Evolutionary conservation across 2,329 filamentous ascomycete species (phyloP).

Genomic region (Fusarium beomiforme): DNA sequence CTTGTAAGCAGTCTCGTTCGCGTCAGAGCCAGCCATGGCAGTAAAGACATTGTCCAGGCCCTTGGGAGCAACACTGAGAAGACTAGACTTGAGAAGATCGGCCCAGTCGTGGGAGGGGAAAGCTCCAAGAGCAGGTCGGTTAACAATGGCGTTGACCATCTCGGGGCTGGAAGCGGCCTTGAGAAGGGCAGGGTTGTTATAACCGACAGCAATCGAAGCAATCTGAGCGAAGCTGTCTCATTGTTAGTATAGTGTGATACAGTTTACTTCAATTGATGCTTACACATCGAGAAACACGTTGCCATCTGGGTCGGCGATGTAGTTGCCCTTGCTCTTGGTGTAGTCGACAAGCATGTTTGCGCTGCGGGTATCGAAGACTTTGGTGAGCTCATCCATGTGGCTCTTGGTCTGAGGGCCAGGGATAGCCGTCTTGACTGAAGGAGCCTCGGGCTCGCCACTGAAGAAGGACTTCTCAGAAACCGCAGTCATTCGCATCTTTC

Average conservation of each 20-base stretch:
- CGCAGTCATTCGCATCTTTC: constrained; percentile 40
- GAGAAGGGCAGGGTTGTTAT: constrained; percentile 85
- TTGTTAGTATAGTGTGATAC: constrained; percentile 1
- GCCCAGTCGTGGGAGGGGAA: constrained; percentile 90
- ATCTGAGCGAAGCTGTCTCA: constrained; percentile 83
- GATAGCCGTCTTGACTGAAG: constrained; percentile 68
- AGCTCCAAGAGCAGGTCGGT: constrained; percentile 89
- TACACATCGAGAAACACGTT: constrained; percentile 79
- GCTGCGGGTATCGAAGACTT: constrained; percentile 86
- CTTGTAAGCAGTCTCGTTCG: constrained; percentile 95
- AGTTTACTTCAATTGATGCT: constrained; percentile 41
- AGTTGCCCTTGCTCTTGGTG: constrained; percentile 80
- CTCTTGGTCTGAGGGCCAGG: constrained; percentile 80
- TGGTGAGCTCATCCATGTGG: constrained; percentile 74
- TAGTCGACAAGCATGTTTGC: constrained; percentile 87
- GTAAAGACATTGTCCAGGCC: constrained; percentile 92
- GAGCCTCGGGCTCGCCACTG: constrained; percentile 61
- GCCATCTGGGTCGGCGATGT: constrained; percentile 77
- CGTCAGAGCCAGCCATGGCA: constrained; percentile 87
- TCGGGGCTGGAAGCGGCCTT: constrained; percentile 77
- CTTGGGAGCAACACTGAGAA: constrained; percentile 84
- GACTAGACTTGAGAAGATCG: constrained; percentile 78
- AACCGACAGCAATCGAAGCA: constrained; percentile 89
- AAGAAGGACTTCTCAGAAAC: constrained; percentile 53
- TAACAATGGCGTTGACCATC: constrained; percentile 84